Base-by-base conservation (phyloP, 164 flowering plant genomes). In the Stephania yunnanensis region DNA sequence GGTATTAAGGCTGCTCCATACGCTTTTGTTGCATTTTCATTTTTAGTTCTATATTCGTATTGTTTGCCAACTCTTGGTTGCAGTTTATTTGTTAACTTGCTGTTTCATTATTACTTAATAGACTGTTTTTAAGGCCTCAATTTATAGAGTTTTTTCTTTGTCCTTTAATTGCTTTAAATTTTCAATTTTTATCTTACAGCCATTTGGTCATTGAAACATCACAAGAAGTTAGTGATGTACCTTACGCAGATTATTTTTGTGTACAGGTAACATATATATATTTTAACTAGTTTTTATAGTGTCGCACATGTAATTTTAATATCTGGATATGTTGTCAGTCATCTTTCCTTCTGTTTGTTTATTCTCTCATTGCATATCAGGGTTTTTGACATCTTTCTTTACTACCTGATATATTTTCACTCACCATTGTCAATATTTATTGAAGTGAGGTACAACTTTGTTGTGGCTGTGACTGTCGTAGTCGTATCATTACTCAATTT, bases 201-300 rank as follows among this genome's bases (percentile, higher is more conserved):
- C 95, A 92, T 84, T 82, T 95, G 85, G 85, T 93, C 72, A 79
- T 93, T 73, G 92, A 92, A 86, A 91, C 96, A 68, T 87, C 97
- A 55, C 98, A 93, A 84, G 95, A 92, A 78, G 78, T 95, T 79
- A 86, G 64, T 82, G 99, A 91, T 36, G 97, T 91, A 20, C 99
- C 98, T 53, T 95, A 90, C 83, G 91, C 84, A 66, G 98, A 93
- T 84, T 91, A 91, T 83, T 95, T 95, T 75, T 78, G 83, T 45
- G 98, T 93, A 45, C 87, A 95, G 99, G 99, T 94, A 91, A 48
- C 13, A 53, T 19, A 68, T 64, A 65, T 74, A 65, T 74, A 55
- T 52, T 61, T 42, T 67, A 31, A 42, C 13, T 17, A 46, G 46
- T 15, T 25, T 22, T 22, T 55, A 11, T 69, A 50, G 31, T 55